Percentiles rank a stretch among this genome's conserved stretches.
These are phyloP conservation scores for Aurinia saxatilis DNA, from an alignment of 345 rosid species.

Conservation along the genomic window DNA sequence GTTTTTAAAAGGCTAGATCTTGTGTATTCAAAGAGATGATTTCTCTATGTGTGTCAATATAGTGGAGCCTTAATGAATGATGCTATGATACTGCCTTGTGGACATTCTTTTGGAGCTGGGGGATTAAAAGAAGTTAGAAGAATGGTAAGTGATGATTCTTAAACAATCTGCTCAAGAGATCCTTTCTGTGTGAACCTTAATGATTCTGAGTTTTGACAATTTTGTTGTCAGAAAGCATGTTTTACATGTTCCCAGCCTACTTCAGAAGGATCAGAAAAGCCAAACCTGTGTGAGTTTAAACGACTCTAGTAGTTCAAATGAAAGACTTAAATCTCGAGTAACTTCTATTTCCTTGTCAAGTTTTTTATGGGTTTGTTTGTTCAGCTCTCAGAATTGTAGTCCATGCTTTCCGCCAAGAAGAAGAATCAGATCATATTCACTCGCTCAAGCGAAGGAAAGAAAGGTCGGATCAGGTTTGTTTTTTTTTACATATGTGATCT, in stretches of 20 bases:
- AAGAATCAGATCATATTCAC: conserved; percentile 46
- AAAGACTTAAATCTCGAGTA: background rate
- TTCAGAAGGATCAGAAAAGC: conserved; percentile 60
- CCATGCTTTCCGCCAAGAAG: conserved; percentile 71
- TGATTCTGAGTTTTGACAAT: conserved; percentile 14
- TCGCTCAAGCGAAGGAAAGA: conserved; percentile 64
- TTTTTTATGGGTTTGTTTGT: conserved; percentile 9
- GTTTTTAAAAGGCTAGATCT: background rate
- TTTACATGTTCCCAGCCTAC: conserved; percentile 57
- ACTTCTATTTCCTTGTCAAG: background rate
- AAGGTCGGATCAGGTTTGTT: conserved; percentile 64
- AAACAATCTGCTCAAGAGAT: background rate
- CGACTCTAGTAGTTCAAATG: background rate
- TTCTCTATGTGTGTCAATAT: conserved; percentile 8
- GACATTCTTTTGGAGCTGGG: conserved; percentile 79
- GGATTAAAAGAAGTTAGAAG: conserved; percentile 57
- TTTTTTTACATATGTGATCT: background rate
- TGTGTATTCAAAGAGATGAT: background rate
- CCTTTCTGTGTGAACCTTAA: conserved; percentile 1
- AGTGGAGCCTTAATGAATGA: conserved; percentile 86
- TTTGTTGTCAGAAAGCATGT: conserved; percentile 65
- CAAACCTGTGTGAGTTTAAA: conserved; percentile 68
- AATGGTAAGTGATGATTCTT: conserved; percentile 42
- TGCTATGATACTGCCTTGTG: conserved; percentile 86
- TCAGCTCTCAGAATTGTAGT: conserved; percentile 78